Conservation (phyloP, 306 rosid species). For the Comarum palustre region DNA sequence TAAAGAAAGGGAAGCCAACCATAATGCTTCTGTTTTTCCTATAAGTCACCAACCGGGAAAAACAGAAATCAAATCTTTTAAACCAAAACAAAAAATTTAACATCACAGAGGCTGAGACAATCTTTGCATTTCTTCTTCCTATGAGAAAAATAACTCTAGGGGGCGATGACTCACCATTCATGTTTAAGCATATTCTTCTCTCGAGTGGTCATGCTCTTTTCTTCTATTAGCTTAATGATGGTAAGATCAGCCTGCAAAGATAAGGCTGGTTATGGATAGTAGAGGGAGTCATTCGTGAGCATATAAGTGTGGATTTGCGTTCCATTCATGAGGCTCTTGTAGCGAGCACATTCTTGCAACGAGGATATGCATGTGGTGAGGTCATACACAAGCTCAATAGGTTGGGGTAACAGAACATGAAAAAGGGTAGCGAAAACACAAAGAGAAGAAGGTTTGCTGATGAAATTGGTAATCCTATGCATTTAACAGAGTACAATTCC, state of each 20-base stretch:
- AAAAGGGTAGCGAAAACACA: conserved; percentile 36
- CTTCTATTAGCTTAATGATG: conserved; percentile 58
- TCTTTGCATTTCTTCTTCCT: not conserved
- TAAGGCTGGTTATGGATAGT: conserved; percentile 59
- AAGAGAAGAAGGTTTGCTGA: conserved; percentile 25
- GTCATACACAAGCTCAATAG: conserved; percentile 20
- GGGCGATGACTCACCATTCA: conserved; percentile 55
- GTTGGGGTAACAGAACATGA: conserved; percentile 8
- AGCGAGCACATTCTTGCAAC: conserved; percentile 60
- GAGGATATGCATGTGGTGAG: conserved; percentile 44
- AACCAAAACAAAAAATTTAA: not conserved
- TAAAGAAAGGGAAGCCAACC: conserved; percentile 72
- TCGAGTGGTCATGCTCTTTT: conserved; percentile 38
- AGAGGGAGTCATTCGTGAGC: conserved; percentile 49
- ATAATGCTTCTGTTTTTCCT: no score
- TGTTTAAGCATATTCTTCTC: conserved; percentile 60
- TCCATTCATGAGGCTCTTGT: conserved; percentile 45
- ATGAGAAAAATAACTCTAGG: not conserved
- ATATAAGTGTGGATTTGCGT: conserved; percentile 49
- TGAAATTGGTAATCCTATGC: conserved; percentile 19
- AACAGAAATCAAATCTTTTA: not conserved
- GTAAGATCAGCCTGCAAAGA: conserved; percentile 68
- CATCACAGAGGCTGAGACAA: not conserved
- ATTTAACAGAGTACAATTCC: conserved; percentile 12
- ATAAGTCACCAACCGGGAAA: no score